Percentiles rank a stretch among this genome's conserved stretches.
Conservation (phyloP, 2,329 filamentous ascomycete genomes). For the Fusarium chuoi region DNA sequence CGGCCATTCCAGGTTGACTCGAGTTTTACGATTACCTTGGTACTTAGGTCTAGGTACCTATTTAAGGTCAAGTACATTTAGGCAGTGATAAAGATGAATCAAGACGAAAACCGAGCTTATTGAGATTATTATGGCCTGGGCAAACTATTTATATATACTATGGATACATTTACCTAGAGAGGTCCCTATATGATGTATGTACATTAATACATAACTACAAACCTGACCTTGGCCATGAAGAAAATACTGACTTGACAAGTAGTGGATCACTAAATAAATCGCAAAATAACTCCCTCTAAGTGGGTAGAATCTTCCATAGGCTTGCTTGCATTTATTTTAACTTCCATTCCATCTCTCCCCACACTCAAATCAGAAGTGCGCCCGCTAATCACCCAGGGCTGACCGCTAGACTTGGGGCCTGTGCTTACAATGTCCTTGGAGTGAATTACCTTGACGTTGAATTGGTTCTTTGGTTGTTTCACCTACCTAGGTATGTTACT, state of each 20-base stretch:
- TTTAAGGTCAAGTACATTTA: not conserved
- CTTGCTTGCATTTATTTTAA: not conserved
- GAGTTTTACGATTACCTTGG: not conserved
- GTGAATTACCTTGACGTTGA: not conserved
- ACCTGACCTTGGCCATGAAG: not conserved
- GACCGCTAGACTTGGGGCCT: not conserved
- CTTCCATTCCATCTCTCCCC: not conserved
- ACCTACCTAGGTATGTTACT: not conserved
- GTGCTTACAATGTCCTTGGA: not conserved
- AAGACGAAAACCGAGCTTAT: not conserved
- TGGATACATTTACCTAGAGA: not conserved
- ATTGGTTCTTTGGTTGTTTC: not conserved
- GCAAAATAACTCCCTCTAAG: not conserved
- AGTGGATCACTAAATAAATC: not conserved
- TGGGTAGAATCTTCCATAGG: not conserved
- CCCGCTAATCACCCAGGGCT: not conserved
- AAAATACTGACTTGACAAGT: not conserved
- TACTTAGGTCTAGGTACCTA: not conserved
- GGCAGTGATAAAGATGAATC: conserved; percentile 3
- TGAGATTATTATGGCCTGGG: not conserved
- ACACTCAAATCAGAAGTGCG: not conserved
- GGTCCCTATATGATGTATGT: not conserved
- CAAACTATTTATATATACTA: not conserved
- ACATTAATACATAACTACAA: not conserved
- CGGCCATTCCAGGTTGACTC: not conserved